Base-by-base conservation (phyloP, 352 stramenopile species). In the Phytophthora macrochlamydospora region DNA sequence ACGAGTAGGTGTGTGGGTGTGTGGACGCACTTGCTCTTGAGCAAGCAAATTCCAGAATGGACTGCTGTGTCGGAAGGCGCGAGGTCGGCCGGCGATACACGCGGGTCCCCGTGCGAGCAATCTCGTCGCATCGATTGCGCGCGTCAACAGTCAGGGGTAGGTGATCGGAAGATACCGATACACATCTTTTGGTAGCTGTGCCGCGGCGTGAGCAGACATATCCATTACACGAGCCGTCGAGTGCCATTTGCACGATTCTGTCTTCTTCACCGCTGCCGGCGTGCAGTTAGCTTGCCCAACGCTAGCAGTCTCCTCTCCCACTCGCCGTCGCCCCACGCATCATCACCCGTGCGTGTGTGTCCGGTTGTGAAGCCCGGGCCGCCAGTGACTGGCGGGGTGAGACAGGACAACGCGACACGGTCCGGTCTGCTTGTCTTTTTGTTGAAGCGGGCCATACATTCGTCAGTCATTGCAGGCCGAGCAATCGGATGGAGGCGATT, bases 341-440 rank as follows among this genome's bases (percentile, higher is more conserved):
- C 8, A 45, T 45, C 37, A 45, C 13, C 4, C 13, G 8, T 12
- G 13, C 11, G 18, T 49, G 4, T 29, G 43, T 24, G 43, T 24
- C 29, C 13, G 43, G 43, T 49, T 28, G 43, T 49, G 43, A 40
- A 40, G 35, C 35, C 35, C 35, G 35, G 35, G 9, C 35, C 35
- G 9, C 6, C 35, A 29, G 43, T 29, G 8, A 8, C 24, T 11
- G 43, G 7, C 2, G 43, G 43, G 43, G 14, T 49, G 43, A 49
- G 43, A 49, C 43, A 49, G 43, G 43, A 12, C 43, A 49, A 49
- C 43, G 43, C 43, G 43, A 49, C 18, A 24, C 43, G 43, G 43
- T 49, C 43, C 43, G 18, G 12, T 49, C 18, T 29, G 13, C 43
- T 49, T 49, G 43, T 49, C 43, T 49, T 24, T 24, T 49, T 49